Evolutionary conservation across 2,329 filamentous ascomycete species (phyloP).

Genomic region (Cercospora beticola): DNA sequence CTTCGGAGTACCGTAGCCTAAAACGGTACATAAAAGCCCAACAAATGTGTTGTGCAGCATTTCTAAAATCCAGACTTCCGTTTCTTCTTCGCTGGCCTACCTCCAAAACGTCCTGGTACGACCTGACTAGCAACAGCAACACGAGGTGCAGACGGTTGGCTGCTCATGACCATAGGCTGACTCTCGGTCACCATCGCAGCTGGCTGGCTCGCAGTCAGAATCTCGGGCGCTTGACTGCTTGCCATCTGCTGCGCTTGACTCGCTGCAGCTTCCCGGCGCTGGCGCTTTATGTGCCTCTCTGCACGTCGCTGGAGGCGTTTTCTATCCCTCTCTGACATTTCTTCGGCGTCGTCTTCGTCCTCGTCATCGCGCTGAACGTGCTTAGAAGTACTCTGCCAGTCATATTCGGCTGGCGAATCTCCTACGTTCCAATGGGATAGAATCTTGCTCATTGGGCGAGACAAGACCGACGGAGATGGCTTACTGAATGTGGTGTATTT

Average conservation of each 20-base stretch:
- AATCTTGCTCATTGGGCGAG: conserved; percentile 39
- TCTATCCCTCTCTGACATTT: conserved; percentile 40
- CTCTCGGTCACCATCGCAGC: conserved; percentile 9
- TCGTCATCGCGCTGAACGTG: conserved; percentile 25
- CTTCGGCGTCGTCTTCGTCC: conserved; percentile 38
- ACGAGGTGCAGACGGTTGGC: conserved; percentile 22
- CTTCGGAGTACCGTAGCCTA: not conserved
- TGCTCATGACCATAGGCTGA: conserved; percentile 25
- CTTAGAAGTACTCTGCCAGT: conserved; percentile 42
- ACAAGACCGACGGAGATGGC: conserved; percentile 27
- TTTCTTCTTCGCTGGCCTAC: conserved; percentile 44
- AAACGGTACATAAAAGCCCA: not conserved
- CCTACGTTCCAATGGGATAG: conserved; percentile 46
- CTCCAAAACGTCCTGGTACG: conserved; percentile 35
- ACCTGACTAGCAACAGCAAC: conserved; percentile 36
- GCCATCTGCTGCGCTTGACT: conserved; percentile 29
- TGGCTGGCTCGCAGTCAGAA: conserved; percentile 36
- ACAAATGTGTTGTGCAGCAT: conserved; percentile 5
- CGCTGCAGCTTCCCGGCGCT: conserved; percentile 41
- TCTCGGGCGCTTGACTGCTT: conserved; percentile 34
- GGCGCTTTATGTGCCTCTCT: conserved; percentile 43
- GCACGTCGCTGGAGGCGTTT: conserved; percentile 41
- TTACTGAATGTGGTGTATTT: conserved; percentile 41
- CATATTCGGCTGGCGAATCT: conserved; percentile 41
- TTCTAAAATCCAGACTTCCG: conserved; percentile 40